Conservation (phyloP, 176 grass and related monocot genomes). For the Cymbopogon citratus region DNA sequence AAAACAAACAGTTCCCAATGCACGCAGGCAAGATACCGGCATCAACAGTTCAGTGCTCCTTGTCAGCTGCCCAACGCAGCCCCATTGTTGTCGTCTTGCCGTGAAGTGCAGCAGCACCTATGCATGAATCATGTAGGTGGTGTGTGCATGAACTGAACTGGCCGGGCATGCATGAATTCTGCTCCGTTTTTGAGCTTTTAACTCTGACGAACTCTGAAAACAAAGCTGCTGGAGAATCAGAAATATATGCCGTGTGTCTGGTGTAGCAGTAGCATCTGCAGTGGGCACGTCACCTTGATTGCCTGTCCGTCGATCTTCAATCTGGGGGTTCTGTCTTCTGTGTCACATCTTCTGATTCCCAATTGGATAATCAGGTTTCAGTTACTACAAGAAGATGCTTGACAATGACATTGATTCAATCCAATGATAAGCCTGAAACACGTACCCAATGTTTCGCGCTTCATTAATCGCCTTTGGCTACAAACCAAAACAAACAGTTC, state of each 20-base stretch:
- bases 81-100: constrained; percentile 3
- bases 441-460: not conserved
- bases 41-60: constrained; percentile 30
- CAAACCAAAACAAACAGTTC: not conserved
- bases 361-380: not conserved
- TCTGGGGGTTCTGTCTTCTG: not conserved
- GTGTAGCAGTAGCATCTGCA: no score
- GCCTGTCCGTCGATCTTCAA: no score
- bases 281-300: no score
- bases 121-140: no score
- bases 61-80: constrained; percentile 5
- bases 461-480: not conserved
- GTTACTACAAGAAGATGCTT: constrained; percentile 5
- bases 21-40: constrained; percentile 13
- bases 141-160: no score
- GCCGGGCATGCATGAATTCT: no score
- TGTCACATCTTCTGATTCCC: not conserved
- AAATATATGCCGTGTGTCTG: no score
- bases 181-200: no score
- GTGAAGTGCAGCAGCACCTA: not conserved
- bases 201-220: no score
- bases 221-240: no score
- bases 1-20: constrained; percentile 20
- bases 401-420: not conserved
- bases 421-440: not conserved